A percentile compares a stretch with the other conserved stretches of the same genome.
phyloP scores from a whole-genome alignment of 1,284 basidiomycete genomes.

The Ceratobasidium sp. region DNA sequence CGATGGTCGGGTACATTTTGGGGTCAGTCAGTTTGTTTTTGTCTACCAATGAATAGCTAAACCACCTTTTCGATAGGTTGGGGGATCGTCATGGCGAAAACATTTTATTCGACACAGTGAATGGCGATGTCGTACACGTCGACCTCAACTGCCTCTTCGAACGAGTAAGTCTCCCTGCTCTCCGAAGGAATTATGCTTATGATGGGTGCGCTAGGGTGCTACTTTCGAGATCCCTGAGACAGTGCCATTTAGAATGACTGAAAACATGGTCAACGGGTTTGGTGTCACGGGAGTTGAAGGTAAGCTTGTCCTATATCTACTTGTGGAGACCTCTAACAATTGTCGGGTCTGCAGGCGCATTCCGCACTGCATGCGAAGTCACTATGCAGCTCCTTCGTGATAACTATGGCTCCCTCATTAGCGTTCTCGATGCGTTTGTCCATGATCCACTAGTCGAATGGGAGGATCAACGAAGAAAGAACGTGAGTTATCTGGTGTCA shows the following conservation, averaged over 20 bases:
- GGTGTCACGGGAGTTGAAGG: slow-evolving; percentile 96
- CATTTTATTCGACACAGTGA: slow-evolving; percentile 90
- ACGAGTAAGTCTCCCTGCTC: slow-evolving; percentile 66
- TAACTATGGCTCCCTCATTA: slow-evolving; percentile 96
- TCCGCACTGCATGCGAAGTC: slow-evolving; percentile 93
- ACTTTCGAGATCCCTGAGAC: slow-evolving; percentile 91
- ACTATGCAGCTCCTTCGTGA: slow-evolving; percentile 89
- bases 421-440: slow-evolving; percentile 96
- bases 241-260: slow-evolving; percentile 96
- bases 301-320: slow-evolving; percentile 54
- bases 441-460: slow-evolving; percentile 99
- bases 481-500: slow-evolving; percentile 51
- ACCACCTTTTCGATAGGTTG: slow-evolving; percentile 68
- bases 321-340: background rate
- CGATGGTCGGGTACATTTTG: slow-evolving; percentile 97
- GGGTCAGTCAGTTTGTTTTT: slow-evolving; percentile 71
- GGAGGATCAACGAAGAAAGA: slow-evolving; percentile 73
- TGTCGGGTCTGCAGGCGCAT: slow-evolving; percentile 72
- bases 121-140: slow-evolving; percentile 95
- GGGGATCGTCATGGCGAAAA: slow-evolving; percentile 99
- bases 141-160: slow-evolving; percentile 99
- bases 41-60: slow-evolving; percentile 19
- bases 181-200: slow-evolving; percentile 5
- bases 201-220: slow-evolving; percentile 73
- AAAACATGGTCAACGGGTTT: slow-evolving; percentile 93